These are phyloP conservation scores for Elongisporangium undulatum DNA, from an alignment of 352 stramenopile species.

Conservation along the genomic window DNA sequence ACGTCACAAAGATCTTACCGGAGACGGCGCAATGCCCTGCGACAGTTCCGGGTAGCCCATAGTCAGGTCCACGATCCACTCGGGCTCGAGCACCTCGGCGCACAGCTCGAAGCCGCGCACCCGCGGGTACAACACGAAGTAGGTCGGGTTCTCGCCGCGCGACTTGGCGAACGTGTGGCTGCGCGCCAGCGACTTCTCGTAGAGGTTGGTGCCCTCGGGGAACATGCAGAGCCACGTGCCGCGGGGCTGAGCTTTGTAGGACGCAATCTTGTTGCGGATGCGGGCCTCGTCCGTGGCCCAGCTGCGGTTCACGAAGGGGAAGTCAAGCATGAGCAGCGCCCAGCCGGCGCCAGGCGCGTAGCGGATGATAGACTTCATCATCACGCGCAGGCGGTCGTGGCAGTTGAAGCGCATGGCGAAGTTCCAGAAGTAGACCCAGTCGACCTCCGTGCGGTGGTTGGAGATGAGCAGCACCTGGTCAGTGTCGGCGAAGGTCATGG, in stretches of 20 bases:
- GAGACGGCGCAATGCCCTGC: slow-evolving; percentile 61
- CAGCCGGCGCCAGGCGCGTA: slow-evolving; percentile 58
- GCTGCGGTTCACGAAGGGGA: slow-evolving; percentile 67
- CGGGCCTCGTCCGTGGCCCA: slow-evolving; percentile 60
- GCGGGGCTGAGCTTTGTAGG: slow-evolving; percentile 42
- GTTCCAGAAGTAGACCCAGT: slow-evolving; percentile 85
- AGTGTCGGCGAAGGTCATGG: slow-evolving; percentile 25
- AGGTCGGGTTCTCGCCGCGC: slow-evolving; percentile 34
- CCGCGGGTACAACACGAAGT: slow-evolving; percentile 69
- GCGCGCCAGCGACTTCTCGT: slow-evolving; percentile 57
- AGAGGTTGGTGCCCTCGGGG: slow-evolving; percentile 69
- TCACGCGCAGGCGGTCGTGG: slow-evolving; percentile 71
- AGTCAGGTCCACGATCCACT: slow-evolving; percentile 71
- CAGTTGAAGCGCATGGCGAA: slow-evolving; percentile 52
- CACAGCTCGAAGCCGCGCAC: slow-evolving; percentile 69
- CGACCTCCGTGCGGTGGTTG: slow-evolving; percentile 79
- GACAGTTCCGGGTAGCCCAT: slow-evolving; percentile 74
- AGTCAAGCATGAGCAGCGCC: slow-evolving; percentile 64
- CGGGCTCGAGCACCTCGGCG: slow-evolving; percentile 51
- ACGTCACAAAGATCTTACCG: slow-evolving; percentile 13
- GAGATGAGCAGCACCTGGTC: slow-evolving; percentile 63
- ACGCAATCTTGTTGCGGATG: slow-evolving; percentile 38
- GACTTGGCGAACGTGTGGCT: slow-evolving; percentile 56
- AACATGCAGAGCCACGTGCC: slow-evolving; percentile 77
- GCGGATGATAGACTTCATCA: slow-evolving; percentile 74